A percentile compares a stretch with the other conserved stretches of the same genome.
These are phyloP conservation scores for Grammothele lineata DNA, from an alignment of 768 basidiomycete genomes.

Conservation along the genomic window DNA sequence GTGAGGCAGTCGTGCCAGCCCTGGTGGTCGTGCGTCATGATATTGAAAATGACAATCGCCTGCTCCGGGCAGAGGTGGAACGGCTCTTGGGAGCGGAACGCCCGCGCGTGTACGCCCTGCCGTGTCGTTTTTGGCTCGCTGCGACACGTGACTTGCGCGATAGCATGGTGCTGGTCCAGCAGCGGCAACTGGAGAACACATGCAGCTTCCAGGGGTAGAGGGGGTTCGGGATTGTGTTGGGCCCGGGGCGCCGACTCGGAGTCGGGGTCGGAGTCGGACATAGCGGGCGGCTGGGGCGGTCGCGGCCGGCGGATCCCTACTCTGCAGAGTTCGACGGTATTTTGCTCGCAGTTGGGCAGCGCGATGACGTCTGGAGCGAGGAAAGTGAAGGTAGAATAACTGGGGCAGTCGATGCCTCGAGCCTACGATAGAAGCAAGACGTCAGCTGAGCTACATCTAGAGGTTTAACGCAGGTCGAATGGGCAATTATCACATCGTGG, in stretches of 20 bases:
- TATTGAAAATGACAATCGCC: constrained; percentile 26
- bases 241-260: too few relatives aligned
- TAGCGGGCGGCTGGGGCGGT: too few relatives aligned
- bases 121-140: constrained; percentile 23
- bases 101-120: background rate
- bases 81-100: constrained; percentile 12
- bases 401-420: constrained; percentile 8
- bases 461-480: too few relatives aligned
- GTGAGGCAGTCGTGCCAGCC: constrained; percentile 20
- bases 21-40: constrained; percentile 14
- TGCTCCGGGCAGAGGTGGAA: constrained; percentile 21
- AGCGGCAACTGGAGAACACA: constrained; percentile 20
- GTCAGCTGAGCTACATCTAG: background rate
- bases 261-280: too few relatives aligned
- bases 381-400: constrained; percentile 24
- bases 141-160: constrained; percentile 24
- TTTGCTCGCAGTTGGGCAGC: constrained; percentile 21
- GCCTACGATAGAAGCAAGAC: background rate
- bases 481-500: too few relatives aligned
- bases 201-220: constrained; percentile 5
- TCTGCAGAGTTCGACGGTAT: constrained; percentile 22
- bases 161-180: constrained; percentile 8
- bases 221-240: background rate
- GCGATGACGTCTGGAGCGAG: constrained; percentile 24
- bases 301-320: constrained; percentile 1